phyloP scores from a whole-genome alignment of 1,284 basidiomycete genomes.

The Pascua guehoae region DNA sequence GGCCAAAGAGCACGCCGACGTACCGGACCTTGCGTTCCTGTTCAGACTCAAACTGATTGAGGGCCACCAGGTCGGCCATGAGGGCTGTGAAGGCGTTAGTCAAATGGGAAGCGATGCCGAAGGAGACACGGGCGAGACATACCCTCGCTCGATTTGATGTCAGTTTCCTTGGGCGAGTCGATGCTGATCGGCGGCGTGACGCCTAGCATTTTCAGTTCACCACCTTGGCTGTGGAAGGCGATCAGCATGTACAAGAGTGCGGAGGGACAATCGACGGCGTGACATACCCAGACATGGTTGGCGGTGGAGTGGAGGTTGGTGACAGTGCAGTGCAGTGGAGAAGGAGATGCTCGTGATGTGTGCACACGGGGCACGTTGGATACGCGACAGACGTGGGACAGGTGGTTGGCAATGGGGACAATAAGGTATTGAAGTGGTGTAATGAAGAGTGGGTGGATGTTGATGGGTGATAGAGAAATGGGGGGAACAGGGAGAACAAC shows the following conservation, averaged over 20 bases:
- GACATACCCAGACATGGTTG: constrained; percentile 13
- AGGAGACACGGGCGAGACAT: constrained; percentile 57
- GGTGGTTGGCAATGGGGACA: neutral
- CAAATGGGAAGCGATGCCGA: neutral
- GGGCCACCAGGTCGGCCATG: constrained; percentile 74
- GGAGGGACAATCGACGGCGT: too few species aligned
- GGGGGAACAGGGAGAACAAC: neutral
- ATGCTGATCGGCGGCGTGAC: constrained; percentile 85
- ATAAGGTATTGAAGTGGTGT: neutral
- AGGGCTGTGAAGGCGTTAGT: constrained; percentile 23
- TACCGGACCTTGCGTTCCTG: constrained; percentile 86
- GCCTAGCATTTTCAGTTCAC: constrained; percentile 43
- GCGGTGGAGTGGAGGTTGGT: neutral
- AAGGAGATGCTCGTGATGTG: neutral
- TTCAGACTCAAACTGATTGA: constrained; percentile 85
- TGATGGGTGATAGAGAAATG: neutral
- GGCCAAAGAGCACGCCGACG: constrained; percentile 36
- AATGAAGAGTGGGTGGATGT: neutral
- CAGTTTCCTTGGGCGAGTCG: constrained; percentile 65
- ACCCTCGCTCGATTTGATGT: constrained; percentile 69
- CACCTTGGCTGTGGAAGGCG: neutral
- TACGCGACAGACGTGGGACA: neutral
- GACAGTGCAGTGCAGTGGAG: neutral
- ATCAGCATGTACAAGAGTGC: constrained; percentile 1
- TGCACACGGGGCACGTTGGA: neutral